phyloP scores from a whole-genome alignment of 495 filamentous ascomycete species.

The Tricharina praecox region DNA sequence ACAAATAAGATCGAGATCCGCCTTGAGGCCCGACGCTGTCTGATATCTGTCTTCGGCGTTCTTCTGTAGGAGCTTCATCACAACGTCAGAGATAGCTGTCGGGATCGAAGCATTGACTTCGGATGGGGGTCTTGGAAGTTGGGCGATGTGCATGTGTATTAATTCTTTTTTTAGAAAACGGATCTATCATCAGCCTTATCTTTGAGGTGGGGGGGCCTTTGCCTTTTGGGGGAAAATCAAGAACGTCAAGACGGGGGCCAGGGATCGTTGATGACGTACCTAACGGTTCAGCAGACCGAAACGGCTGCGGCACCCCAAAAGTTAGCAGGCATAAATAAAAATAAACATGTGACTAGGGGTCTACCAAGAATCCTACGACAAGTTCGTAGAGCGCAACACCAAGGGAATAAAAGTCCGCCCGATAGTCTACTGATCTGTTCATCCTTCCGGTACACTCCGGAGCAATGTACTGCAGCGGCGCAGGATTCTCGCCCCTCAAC shows the following conservation, averaged over 20 bases:
- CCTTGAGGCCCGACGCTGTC: conserved; percentile 50
- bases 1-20: conserved; percentile 44
- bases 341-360: background rate
- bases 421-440: conserved; percentile 26
- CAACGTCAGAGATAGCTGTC: conserved; percentile 44
- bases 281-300: conserved; percentile 22
- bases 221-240: background rate
- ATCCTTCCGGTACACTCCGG: conserved; percentile 26
- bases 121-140: conserved; percentile 23
- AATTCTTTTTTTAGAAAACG: too few species aligned
- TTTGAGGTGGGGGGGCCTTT: too few species aligned
- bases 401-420: conserved; percentile 25
- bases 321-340: background rate
- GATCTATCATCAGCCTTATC: too few species aligned
- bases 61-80: conserved; percentile 57
- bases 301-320: conserved; percentile 6
- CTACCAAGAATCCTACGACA: conserved; percentile 19
- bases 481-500: conserved; percentile 24
- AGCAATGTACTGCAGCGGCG: conserved; percentile 25
- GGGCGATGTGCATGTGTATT: conserved; percentile 26
- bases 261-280: background rate
- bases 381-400: conserved; percentile 26
- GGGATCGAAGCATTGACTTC: conserved; percentile 34
- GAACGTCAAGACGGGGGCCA: background rate
- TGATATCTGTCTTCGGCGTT: conserved; percentile 54